Base-by-base conservation (phyloP, 768 basidiomycete genomes). In the Mycena amicta region DNA sequence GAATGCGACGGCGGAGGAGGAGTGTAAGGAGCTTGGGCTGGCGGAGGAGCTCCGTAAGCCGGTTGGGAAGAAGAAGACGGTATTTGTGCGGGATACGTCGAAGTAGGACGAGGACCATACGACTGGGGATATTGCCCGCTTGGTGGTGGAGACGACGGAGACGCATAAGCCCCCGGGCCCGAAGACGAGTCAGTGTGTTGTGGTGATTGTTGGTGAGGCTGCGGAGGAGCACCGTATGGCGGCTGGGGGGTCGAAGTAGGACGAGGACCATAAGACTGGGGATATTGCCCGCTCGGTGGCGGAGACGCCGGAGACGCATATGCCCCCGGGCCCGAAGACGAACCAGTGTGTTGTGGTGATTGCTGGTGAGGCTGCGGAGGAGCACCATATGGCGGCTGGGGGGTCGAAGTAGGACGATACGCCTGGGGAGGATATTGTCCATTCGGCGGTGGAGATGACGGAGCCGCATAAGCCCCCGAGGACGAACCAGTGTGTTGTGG, bases 31-130 rank as follows among this genome's bases (percentile, higher is more conserved):
- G n/a, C n/a, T n/a, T n/a, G n/a, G n/a, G n/a, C n/a, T n/a, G n/a
- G n/a, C n/a, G n/a, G n/a, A n/a, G n/a, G n/a, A n/a, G n/a, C n/a
- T 40, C 4, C 41, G 41, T 43, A 43, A 12, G 11, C 12, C 20
- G 33, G 33, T 37, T 37, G 33, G 8, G 33, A 37, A 37, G 33
- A 37, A 18, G 33, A 37, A 37, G 33, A 20, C 47, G 47, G 26
- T 26, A 51, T 22, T 43, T 58, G 60, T 2, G 46, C 50, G 28
- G 63, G 55, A 30, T 57, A 46, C 33, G 59, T 39, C 5, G 64
- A 58, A n/a, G 41, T 1, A 8, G 67, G 61, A 8, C 53, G 52
- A 8, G 33, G 33, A 37, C n/a, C n/a, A n/a, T n/a, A n/a, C n/a
- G 33, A 18, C 18, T 37, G 33, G 33, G 8, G 8, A 37, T 37